Evolutionary conservation across 768 basidiomycete genomes (phyloP).

Genomic region (Termitomyces sp.): DNA sequence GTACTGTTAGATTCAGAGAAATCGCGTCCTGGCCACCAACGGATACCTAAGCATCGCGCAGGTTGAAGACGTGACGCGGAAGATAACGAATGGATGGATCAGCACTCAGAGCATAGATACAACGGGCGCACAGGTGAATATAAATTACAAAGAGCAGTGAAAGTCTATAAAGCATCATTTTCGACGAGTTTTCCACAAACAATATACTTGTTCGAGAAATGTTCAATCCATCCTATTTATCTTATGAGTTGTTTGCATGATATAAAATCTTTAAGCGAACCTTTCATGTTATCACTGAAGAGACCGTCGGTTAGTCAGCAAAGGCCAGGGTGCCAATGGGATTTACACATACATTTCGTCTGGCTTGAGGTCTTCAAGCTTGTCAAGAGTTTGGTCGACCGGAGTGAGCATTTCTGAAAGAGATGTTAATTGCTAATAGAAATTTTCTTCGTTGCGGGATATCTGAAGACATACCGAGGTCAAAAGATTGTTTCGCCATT

Average conservation of each 20-base stretch:
- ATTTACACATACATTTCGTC: slow-evolving; percentile 75
- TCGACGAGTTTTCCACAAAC: slow-evolving; percentile 86
- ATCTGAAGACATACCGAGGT: slow-evolving; percentile 56
- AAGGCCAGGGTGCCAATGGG: neutral
- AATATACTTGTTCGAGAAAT: slow-evolving; percentile 91
- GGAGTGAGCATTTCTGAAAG: slow-evolving; percentile 84
- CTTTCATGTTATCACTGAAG: slow-evolving; percentile 87
- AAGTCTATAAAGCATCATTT: slow-evolving; percentile 51
- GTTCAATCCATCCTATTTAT: slow-evolving; percentile 81
- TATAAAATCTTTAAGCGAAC: slow-evolving; percentile 30
- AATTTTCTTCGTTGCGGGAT: neutral
- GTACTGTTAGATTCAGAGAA: no score
- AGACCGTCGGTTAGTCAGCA: slow-evolving; percentile 4
- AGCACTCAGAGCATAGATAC: neutral
- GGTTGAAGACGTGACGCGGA: neutral
- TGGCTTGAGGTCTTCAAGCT: slow-evolving; percentile 68
- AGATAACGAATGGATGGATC: neutral
- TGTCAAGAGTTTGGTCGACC: slow-evolving; percentile 82
- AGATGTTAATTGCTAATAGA: neutral
- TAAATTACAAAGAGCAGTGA: neutral
- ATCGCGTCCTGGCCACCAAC: neutral
- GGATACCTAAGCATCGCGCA: neutral
- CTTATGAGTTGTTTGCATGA: slow-evolving; percentile 1
- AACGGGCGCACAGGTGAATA: neutral
- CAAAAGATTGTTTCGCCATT: slow-evolving; percentile 98